phyloP scores from a whole-genome alignment of 805 yeast species.

The Suhomyces kilbournensis region DNA sequence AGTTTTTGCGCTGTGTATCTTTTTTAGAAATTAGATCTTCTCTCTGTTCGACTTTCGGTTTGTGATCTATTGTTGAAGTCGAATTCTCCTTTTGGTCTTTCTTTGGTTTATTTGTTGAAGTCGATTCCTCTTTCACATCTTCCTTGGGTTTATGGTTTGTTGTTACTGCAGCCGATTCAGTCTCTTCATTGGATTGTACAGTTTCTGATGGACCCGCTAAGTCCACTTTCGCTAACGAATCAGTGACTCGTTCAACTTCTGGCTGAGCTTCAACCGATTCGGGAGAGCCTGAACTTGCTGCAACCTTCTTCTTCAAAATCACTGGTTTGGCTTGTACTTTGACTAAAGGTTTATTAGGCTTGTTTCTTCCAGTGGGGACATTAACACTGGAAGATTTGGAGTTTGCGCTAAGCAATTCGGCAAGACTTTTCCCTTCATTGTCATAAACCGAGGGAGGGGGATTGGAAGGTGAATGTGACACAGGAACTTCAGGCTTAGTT shows the following conservation, averaged over 20 bases:
- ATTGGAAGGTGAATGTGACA: constrained; percentile 10
- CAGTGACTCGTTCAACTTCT: not conserved
- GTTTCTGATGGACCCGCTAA: not conserved
- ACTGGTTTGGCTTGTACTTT: constrained; percentile 33
- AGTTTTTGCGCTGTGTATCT: not conserved
- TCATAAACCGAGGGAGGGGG: constrained; percentile 15
- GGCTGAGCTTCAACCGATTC: not conserved
- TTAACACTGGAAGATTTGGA: constrained; percentile 17
- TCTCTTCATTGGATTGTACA: not conserved
- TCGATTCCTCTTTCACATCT: not conserved
- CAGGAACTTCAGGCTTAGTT: not conserved
- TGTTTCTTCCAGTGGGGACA: constrained; percentile 15
- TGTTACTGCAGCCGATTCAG: not conserved
- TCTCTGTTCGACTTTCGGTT: not conserved
- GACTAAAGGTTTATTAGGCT: constrained; percentile 18
- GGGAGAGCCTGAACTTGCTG: not conserved
- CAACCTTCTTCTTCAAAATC: constrained; percentile 35
- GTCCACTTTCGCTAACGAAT: not conserved
- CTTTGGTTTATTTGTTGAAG: not conserved
- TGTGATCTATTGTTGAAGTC: too few species aligned
- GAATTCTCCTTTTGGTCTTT: not conserved
- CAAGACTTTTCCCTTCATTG: constrained; percentile 31
- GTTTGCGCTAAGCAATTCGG: constrained; percentile 34
- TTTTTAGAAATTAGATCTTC: not conserved
- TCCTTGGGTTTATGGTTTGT: not conserved